These are phyloP conservation scores for Cystofilobasidium macerans DNA, from an alignment of 768 basidiomycete species.

Conservation along the genomic window DNA sequence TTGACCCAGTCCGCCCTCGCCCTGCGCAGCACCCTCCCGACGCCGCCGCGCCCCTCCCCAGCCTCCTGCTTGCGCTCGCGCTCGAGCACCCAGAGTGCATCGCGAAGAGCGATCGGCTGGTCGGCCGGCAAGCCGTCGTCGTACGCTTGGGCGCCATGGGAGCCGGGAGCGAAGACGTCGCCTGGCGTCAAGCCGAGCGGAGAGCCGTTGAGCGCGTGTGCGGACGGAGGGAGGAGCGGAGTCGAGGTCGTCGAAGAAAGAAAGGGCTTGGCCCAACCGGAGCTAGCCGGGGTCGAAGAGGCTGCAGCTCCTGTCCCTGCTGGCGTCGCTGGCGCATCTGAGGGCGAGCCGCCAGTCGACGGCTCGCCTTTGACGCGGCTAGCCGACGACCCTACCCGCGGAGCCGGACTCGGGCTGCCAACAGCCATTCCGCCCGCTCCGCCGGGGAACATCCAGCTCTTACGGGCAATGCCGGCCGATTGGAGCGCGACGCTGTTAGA, in stretches of 20 bases:
- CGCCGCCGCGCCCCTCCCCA: slow-evolving; percentile 11
- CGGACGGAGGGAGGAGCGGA: slow-evolving; percentile 7
- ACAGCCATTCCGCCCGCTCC: slow-evolving; percentile 41
- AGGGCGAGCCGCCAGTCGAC: slow-evolving; percentile 13
- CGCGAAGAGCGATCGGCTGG: slow-evolving; percentile 54
- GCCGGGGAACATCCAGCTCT: slow-evolving; percentile 76
- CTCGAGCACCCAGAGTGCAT: slow-evolving; percentile 77
- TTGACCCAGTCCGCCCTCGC: slow-evolving; percentile 13
- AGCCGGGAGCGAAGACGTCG: background rate
- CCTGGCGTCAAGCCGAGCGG: background rate
- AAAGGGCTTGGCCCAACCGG: slow-evolving; percentile 20
- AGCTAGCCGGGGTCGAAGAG: too few species aligned
- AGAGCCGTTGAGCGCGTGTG: background rate
- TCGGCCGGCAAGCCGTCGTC: slow-evolving; percentile 30
- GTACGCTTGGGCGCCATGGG: background rate
- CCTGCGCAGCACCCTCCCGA: slow-evolving; percentile 9
- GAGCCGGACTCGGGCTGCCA: slow-evolving; percentile 32
- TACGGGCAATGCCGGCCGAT: slow-evolving; percentile 59
- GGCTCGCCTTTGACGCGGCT: background rate
- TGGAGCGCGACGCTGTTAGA: slow-evolving; percentile 79
- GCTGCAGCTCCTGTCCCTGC: slow-evolving; percentile 32
- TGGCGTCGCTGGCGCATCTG: slow-evolving; percentile 23
- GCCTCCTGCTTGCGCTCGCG: slow-evolving; percentile 35
- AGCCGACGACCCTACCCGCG: background rate
- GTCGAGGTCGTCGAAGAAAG: slow-evolving; percentile 16